Evolutionary conservation across 352 stramenopile genomes (phyloP).

Genomic region (Thalassiosira gravida): DNA sequence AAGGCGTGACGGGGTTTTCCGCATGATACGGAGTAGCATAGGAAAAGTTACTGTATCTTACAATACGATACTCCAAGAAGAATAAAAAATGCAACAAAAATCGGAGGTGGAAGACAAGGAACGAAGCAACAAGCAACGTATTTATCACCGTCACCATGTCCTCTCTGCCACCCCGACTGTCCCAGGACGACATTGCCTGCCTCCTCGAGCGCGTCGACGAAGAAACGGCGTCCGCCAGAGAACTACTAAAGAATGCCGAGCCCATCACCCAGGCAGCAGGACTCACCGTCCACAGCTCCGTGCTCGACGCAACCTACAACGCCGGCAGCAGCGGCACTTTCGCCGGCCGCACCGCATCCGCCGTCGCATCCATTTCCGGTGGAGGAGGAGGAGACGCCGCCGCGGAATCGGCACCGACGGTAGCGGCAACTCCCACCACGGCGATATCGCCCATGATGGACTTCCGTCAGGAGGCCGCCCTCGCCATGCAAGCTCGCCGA

Average conservation of each 20-base stretch:
- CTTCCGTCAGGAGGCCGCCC: slow-evolving; percentile 29
- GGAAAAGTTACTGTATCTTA: no score
- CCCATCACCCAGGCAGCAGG: slow-evolving; percentile 21
- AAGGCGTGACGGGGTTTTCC: neutral
- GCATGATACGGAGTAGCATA: neutral
- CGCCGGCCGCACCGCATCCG: neutral
- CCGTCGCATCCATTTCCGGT: neutral
- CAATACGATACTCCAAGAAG: no score
- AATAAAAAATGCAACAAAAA: no score
- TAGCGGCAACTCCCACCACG: neutral
- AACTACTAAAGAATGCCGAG: slow-evolving; percentile 22
- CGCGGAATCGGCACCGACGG: neutral
- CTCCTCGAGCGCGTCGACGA: slow-evolving; percentile 29
- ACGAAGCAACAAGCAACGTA: no score
- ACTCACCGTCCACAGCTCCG: slow-evolving; percentile 36
- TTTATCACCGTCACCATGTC: no score
- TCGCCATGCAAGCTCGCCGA: slow-evolving; percentile 33
- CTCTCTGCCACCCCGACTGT: no score
- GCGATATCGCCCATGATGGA: slow-evolving; percentile 2
- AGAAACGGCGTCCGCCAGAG: slow-evolving; percentile 18
- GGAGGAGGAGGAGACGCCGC: neutral
- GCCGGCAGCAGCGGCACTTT: no score
- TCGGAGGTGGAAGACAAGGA: no score
- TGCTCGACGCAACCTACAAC: slow-evolving; percentile 31
- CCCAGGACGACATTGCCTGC: no score